These are phyloP conservation scores for Kodamaea kaohsiungensis DNA, from an alignment of 805 yeast species.

Conservation along the genomic window DNA sequence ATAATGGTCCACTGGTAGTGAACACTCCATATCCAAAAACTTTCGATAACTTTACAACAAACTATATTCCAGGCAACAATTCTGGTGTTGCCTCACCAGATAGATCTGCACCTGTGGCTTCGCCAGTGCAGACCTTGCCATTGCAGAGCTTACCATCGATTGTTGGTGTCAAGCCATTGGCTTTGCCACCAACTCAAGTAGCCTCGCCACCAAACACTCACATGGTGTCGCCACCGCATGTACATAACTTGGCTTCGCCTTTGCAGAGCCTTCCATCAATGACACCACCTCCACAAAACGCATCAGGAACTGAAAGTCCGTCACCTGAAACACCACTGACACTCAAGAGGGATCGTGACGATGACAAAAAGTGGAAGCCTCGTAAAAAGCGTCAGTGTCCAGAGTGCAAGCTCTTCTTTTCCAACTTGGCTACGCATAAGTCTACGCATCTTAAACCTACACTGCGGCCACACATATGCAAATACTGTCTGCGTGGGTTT, in stretches of 20 bases:
- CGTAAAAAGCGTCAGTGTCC: conserved; percentile 74
- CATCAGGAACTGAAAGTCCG: not conserved
- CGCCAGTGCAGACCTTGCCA: not conserved
- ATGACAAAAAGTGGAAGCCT: conserved; percentile 36
- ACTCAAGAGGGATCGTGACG: not conserved
- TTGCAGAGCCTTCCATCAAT: not conserved
- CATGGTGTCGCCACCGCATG: not conserved
- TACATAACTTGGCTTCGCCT: not conserved
- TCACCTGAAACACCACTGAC: not conserved
- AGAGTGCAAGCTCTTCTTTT: conserved; percentile 64
- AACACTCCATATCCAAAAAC: not conserved
- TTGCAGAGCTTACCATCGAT: not conserved
- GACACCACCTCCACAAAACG: not conserved
- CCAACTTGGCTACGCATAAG: conserved; percentile 81
- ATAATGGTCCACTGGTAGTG: not conserved
- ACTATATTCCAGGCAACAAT: not conserved
- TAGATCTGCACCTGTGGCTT: not conserved
- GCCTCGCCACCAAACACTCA: not conserved
- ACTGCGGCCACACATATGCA: conserved; percentile 76
- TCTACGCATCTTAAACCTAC: conserved; percentile 74
- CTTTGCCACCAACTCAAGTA: not conserved
- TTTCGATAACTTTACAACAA: not conserved
- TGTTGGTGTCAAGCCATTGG: not conserved
- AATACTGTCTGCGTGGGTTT: conserved; percentile 79
- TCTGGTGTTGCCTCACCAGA: not conserved